Conservation (phyloP, 495 filamentous ascomycete species). For the Aspergillus avenaceus region DNA sequence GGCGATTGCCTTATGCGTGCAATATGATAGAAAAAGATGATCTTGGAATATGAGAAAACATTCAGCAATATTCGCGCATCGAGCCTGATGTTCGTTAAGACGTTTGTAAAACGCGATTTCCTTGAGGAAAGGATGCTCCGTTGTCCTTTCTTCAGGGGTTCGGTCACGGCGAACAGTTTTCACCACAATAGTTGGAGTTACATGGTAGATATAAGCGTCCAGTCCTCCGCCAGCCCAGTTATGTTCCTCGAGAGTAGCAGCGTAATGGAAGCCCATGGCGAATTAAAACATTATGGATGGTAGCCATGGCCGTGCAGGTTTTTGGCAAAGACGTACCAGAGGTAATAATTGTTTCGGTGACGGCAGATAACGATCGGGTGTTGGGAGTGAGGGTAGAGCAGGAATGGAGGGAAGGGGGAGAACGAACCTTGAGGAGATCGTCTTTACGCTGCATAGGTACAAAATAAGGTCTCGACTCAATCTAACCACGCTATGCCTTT, state of each 20-base stretch:
- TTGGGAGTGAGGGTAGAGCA: too few relatives aligned
- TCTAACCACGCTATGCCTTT: too few relatives aligned
- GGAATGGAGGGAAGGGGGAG: too few relatives aligned
- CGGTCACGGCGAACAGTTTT: conserved; percentile 20
- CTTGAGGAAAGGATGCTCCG: conserved; percentile 14
- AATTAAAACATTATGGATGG: conserved; percentile 3
- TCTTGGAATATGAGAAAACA: conserved; percentile 22
- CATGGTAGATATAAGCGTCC: conserved; percentile 19
- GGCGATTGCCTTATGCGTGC: conserved; percentile 12
- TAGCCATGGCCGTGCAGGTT: too few relatives aligned
- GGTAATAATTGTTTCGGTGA: too few relatives aligned
- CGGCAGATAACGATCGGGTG: too few relatives aligned
- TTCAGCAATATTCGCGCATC: conserved; percentile 18
- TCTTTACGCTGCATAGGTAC: too few relatives aligned
- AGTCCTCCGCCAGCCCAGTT: conserved; percentile 17
- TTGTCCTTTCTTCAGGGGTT: conserved; percentile 10
- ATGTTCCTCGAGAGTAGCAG: conserved; percentile 15
- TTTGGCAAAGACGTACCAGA: too few relatives aligned
- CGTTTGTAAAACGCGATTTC: conserved; percentile 21
- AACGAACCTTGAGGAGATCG: too few relatives aligned
- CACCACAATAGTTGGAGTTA: conserved; percentile 23
- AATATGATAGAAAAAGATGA: conserved; percentile 22
- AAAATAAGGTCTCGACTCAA: too few relatives aligned
- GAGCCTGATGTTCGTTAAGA: conserved; percentile 11
- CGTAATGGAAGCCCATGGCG: conserved; percentile 10